A percentile compares a stretch with the other conserved stretches of the same genome.
Conservation (phyloP, 208 protist species). For the Wallacemonas sp. region DNA sequence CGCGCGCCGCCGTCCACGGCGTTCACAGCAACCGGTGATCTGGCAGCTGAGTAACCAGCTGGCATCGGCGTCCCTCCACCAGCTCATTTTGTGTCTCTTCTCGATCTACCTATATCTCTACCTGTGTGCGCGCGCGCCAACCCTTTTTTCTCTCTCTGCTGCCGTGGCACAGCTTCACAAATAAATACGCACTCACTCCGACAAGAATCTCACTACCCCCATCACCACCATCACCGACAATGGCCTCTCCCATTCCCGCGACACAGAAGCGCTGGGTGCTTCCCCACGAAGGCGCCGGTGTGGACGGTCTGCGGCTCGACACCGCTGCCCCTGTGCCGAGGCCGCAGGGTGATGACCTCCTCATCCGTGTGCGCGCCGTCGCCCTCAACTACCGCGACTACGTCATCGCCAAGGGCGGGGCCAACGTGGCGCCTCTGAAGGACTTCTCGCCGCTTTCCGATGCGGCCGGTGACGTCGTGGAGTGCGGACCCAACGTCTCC, state of each 20-base stretch:
- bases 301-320: slow-evolving; percentile 15
- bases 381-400: slow-evolving; percentile 28
- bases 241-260: background rate
- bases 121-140: too few species aligned
- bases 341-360: slow-evolving; percentile 9
- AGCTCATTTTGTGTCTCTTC: too few species aligned
- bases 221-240: background rate
- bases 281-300: slow-evolving; percentile 23
- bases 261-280: slow-evolving; percentile 23
- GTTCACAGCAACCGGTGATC: too few species aligned
- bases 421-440: slow-evolving; percentile 11
- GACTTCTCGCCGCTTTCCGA: slow-evolving; percentile 23
- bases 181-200: background rate
- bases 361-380: slow-evolving; percentile 23
- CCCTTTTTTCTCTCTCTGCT: too few species aligned
- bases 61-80: too few species aligned
- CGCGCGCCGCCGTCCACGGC: too few species aligned
- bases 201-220: background rate
- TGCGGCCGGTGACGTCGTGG: slow-evolving; percentile 23
- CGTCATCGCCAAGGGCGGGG: slow-evolving; percentile 12
- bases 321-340: slow-evolving; percentile 12
- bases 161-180: too few species aligned
- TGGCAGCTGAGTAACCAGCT: too few species aligned
- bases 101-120: too few species aligned
- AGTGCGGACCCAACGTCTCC: background rate